These are phyloP conservation scores for Pseudogymnoascus sp. DNA, from an alignment of 2,329 filamentous ascomycete species.

Conservation along the genomic window DNA sequence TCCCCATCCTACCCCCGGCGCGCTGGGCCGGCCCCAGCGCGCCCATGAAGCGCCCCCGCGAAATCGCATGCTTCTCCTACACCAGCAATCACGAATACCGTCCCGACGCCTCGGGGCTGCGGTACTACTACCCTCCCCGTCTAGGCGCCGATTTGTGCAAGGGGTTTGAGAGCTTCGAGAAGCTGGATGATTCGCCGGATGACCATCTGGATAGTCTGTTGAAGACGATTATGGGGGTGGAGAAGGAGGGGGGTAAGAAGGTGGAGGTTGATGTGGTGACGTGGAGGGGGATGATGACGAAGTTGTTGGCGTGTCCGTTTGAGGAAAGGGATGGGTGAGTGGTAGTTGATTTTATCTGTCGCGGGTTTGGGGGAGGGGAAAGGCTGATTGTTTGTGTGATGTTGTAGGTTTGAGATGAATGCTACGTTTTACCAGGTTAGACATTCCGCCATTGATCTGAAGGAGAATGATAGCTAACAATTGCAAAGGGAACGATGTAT, in stretches of 20 bases:
- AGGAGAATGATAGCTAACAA: slow-evolving; percentile 13
- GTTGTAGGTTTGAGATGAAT: slow-evolving; percentile 81
- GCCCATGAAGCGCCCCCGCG: slow-evolving; percentile 72
- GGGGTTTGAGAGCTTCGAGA: slow-evolving; percentile 75
- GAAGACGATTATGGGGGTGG: slow-evolving; percentile 63
- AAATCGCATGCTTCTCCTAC: slow-evolving; percentile 90
- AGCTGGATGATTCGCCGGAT: slow-evolving; percentile 73
- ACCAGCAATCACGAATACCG: slow-evolving; percentile 72
- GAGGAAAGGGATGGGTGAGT: not conserved
- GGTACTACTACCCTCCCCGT: slow-evolving; percentile 76
- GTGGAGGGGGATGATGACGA: slow-evolving; percentile 98
- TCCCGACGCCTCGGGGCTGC: slow-evolving; percentile 68
- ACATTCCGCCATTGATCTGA: slow-evolving; percentile 13
- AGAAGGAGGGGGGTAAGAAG: slow-evolving; percentile 57
- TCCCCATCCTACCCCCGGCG: slow-evolving; percentile 60
- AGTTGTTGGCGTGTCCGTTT: slow-evolving; percentile 44
- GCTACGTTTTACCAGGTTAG: slow-evolving; percentile 80
- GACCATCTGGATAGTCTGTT: slow-evolving; percentile 83
- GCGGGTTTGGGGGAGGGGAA: not conserved
- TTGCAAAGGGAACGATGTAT: slow-evolving; percentile 46
- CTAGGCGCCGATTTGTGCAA: slow-evolving; percentile 65
- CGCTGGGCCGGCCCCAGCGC: slow-evolving; percentile 61
- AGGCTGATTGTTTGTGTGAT: slow-evolving; percentile 8
- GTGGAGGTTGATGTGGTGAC: slow-evolving; percentile 76
- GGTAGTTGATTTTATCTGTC: not conserved